These are phyloP conservation scores for Stromatinia cepivora DNA, from an alignment of 2,329 filamentous ascomycete species.

Conservation along the genomic window DNA sequence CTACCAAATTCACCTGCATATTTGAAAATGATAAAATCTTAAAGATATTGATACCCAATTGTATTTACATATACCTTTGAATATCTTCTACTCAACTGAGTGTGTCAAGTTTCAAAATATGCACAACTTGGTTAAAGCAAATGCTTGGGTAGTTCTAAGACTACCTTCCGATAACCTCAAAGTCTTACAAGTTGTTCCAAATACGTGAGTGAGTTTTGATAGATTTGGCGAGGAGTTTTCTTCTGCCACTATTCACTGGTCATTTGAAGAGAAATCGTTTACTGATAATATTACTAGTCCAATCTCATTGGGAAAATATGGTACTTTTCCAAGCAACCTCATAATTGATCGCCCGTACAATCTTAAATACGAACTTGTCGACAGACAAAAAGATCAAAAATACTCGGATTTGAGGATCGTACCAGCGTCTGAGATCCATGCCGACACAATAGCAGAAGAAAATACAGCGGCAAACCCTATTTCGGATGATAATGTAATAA, in stretches of 20 bases:
- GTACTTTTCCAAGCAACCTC: conserved; percentile 83
- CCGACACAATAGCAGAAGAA: conserved; percentile 65
- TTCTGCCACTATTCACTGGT: conserved; percentile 18
- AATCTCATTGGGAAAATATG: conserved; percentile 90
- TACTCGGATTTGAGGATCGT: conserved; percentile 76
- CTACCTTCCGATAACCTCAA: conserved; percentile 59
- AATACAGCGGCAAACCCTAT: conserved; percentile 46
- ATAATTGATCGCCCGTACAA: conserved; percentile 90
- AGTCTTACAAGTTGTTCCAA: conserved; percentile 58
- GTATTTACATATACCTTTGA: not conserved
- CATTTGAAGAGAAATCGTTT: not conserved
- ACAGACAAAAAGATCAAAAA: conserved; percentile 63
- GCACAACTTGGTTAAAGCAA: conserved; percentile 51
- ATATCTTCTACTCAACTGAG: not conserved
- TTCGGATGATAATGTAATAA: conserved; percentile 45
- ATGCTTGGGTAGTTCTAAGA: conserved; percentile 60
- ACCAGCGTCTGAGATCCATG: conserved; percentile 77
- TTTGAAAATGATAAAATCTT: not conserved
- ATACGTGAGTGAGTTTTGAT: conserved; percentile 53
- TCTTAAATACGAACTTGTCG: conserved; percentile 85
- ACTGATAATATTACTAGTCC: conserved; percentile 54
- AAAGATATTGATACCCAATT: not conserved
- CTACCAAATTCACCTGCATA: not conserved
- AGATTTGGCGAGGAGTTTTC: conserved; percentile 31
- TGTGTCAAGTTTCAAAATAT: conserved; percentile 28